Evolutionary conservation across 192 early-diverging fungal species (phyloP).

Genomic region (Geranomyces michiganensis): DNA sequence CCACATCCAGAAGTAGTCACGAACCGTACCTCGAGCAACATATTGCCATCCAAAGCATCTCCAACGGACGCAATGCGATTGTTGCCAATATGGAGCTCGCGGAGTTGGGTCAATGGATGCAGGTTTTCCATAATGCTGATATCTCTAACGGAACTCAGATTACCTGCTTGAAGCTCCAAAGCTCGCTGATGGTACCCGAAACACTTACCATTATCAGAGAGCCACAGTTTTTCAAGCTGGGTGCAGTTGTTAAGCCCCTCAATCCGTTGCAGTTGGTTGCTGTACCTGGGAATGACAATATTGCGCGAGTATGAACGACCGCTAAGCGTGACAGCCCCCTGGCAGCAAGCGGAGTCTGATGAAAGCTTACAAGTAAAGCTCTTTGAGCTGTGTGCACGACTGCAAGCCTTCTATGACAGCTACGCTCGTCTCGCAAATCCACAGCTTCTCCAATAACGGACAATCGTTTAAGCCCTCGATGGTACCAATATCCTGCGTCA

Average conservation of each 20-base stretch:
- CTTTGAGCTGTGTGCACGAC: constrained; percentile 37
- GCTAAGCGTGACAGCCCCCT: too few species aligned
- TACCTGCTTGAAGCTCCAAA: neutral
- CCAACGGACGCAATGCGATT: constrained; percentile 49
- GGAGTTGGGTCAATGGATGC: constrained; percentile 31
- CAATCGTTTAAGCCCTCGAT: constrained; percentile 50
- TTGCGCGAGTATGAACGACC: neutral
- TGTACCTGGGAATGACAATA: constrained; percentile 40
- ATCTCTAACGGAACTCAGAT: constrained; percentile 30
- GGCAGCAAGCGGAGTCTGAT: too few species aligned
- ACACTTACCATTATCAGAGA: constrained; percentile 58
- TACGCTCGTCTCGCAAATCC: constrained; percentile 63
- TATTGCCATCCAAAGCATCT: constrained; percentile 49
- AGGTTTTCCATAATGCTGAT: constrained; percentile 53
- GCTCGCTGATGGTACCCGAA: neutral
- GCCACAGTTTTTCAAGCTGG: constrained; percentile 54
- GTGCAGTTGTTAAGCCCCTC: constrained; percentile 51
- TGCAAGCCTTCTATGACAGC: constrained; percentile 47
- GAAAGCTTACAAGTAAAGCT: constrained; percentile 52
- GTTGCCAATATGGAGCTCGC: constrained; percentile 51
- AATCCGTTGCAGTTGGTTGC: constrained; percentile 54
- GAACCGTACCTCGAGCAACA: constrained; percentile 24
- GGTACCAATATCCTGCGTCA: constrained; percentile 58
- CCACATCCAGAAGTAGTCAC: too few species aligned
- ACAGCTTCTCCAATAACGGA: constrained; percentile 49